A percentile compares a stretch with the other conserved stretches of the same genome.
phyloP scores from a whole-genome alignment of 1,139 yeast genomes.

The Sugiyamaella sp. region DNA sequence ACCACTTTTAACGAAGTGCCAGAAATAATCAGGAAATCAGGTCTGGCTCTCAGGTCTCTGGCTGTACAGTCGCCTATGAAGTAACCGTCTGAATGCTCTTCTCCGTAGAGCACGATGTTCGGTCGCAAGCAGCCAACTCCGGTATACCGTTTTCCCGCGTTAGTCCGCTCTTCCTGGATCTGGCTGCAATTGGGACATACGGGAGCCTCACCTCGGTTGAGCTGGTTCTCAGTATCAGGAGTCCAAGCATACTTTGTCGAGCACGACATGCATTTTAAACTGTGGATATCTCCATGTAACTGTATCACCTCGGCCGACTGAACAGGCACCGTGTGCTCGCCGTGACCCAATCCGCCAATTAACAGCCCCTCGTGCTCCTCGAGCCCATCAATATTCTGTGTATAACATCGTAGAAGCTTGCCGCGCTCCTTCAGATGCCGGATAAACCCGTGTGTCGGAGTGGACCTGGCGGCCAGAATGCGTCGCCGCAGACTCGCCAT shows the following conservation, averaged over 20 bases:
- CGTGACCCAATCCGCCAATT: slow-evolving; percentile 33
- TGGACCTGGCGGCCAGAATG: slow-evolving; percentile 69
- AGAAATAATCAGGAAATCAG: slow-evolving; percentile 68
- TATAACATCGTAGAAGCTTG: slow-evolving; percentile 78
- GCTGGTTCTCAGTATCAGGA: slow-evolving; percentile 48
- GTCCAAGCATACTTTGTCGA: slow-evolving; percentile 64
- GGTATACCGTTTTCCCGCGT: slow-evolving; percentile 63
- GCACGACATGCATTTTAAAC: slow-evolving; percentile 74
- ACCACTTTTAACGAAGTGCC: slow-evolving; percentile 78
- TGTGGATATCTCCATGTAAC: slow-evolving; percentile 85
- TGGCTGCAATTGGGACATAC: slow-evolving; percentile 62
- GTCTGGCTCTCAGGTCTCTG: slow-evolving; percentile 56
- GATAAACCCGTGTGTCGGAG: slow-evolving; percentile 81
- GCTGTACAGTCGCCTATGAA: slow-evolving; percentile 60
- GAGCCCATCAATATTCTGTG: slow-evolving; percentile 75
- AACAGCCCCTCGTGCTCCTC: slow-evolving; percentile 49
- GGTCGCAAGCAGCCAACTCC: slow-evolving; percentile 71
- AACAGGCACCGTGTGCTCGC: slow-evolving; percentile 25
- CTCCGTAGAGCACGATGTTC: slow-evolving; percentile 76
- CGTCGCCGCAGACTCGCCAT: slow-evolving; percentile 72
- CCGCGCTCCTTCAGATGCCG: slow-evolving; percentile 63
- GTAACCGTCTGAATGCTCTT: slow-evolving; percentile 75
- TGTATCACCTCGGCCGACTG: slow-evolving; percentile 71
- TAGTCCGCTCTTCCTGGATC: slow-evolving; percentile 56
- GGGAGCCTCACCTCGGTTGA: slow-evolving; percentile 61